Conservation (phyloP, 345 rosid genomes). For the Camelina hispida region DNA sequence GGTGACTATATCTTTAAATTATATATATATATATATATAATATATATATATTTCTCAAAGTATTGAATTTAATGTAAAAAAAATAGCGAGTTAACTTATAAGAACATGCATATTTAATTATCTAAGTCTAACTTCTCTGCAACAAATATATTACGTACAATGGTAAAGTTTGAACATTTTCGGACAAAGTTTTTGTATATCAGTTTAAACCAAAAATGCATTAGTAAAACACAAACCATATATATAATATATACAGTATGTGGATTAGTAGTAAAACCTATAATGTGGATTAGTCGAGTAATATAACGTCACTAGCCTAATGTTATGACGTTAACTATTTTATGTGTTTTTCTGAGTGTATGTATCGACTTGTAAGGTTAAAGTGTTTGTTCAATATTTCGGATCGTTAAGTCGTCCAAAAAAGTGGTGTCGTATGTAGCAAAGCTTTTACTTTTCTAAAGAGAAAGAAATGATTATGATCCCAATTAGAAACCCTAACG, state of each 20-base stretch:
- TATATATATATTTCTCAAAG: no score
- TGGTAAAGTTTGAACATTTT: no score
- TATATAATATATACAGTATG: not conserved
- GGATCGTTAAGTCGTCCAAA: not conserved
- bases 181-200: no score
- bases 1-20: not conserved
- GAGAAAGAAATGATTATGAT: slow-evolving; percentile 28
- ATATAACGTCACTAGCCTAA: not conserved
- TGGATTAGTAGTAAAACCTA: not conserved
- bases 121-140: not conserved
- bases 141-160: no score
- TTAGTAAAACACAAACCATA: not conserved
- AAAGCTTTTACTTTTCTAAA: slow-evolving; percentile 29
- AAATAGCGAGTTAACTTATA: no score
- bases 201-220: not conserved
- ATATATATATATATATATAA: no score
- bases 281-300: not conserved
- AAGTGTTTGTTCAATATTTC: not conserved
- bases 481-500: slow-evolving; percentile 38
- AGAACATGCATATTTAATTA: not conserved
- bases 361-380: not conserved
- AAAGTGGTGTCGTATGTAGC: slow-evolving; percentile 22
- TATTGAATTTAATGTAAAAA: no score
- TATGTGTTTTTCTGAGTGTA: not conserved
- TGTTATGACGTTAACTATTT: not conserved